phyloP scores from a whole-genome alignment of 192 early-diverging fungal species.

The Backusella parvicylindrica region DNA sequence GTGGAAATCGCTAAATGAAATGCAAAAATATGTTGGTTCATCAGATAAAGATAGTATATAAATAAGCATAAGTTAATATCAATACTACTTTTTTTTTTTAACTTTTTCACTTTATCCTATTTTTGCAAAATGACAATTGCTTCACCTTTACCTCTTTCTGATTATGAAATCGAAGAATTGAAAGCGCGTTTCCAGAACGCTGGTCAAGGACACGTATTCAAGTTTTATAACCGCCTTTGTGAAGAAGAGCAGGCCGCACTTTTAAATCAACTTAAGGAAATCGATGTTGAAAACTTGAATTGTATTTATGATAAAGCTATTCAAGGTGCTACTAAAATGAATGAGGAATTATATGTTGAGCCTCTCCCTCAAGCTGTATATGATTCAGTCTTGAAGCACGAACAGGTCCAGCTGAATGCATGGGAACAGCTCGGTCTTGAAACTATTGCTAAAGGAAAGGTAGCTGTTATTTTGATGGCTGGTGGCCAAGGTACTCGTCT shows the following conservation, averaged over 20 bases:
- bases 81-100: background rate
- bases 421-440: constrained; percentile 71
- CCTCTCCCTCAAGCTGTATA: constrained; percentile 64
- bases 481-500: constrained; percentile 80
- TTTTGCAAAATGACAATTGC: constrained; percentile 7
- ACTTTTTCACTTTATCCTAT: background rate
- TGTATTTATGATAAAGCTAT: constrained; percentile 69
- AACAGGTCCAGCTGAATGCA: constrained; percentile 41
- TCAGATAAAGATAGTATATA: background rate
- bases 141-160: background rate
- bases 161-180: constrained; percentile 6
- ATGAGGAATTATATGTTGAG: constrained; percentile 39
- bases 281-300: constrained; percentile 78
- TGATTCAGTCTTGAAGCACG: constrained; percentile 55
- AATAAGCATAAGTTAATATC: background rate
- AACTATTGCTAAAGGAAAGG: constrained; percentile 75
- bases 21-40: background rate
- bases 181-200: constrained; percentile 49
- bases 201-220: constrained; percentile 83
- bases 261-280: constrained; percentile 59
- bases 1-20: background rate
- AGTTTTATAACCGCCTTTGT: constrained; percentile 67
- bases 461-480: constrained; percentile 88
- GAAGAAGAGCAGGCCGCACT: constrained; percentile 51
- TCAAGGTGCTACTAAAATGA: constrained; percentile 12